Percentiles rank a stretch among this genome's conserved stretches.
Evolutionary conservation across 1,139 yeast species (phyloP).

Genomic region (Nakaseomyces sp.): DNA sequence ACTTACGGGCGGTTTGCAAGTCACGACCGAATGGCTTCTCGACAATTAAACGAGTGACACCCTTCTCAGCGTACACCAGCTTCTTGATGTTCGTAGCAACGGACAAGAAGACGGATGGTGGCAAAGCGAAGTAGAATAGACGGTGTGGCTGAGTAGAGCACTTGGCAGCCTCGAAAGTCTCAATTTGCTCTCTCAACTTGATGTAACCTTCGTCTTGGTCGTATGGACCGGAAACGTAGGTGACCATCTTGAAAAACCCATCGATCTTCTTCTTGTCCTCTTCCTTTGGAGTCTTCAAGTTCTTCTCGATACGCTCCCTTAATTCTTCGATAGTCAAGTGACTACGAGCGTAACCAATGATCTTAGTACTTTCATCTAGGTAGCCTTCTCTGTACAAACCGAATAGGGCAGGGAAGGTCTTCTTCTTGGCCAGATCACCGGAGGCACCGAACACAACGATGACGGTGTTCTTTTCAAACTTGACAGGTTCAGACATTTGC

Average conservation of each 20-base stretch:
- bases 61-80: conserved; percentile 56
- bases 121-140: conserved; percentile 84
- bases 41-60: conserved; percentile 72
- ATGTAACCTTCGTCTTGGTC: conserved; percentile 69
- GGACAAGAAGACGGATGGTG: conserved; percentile 80
- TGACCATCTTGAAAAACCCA: conserved; percentile 54
- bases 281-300: conserved; percentile 52
- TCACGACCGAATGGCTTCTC: conserved; percentile 98
- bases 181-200: conserved; percentile 46
- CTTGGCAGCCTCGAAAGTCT: conserved; percentile 46
- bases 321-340: conserved; percentile 58
- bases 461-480: conserved; percentile 54
- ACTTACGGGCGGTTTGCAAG: conserved; percentile 62
- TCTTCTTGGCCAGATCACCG: conserved; percentile 95
- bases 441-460: conserved; percentile 93
- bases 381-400: conserved; percentile 72
- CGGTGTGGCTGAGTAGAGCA: conserved; percentile 51
- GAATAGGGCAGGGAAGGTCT: conserved; percentile 77
- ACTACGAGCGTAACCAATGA: conserved; percentile 89
- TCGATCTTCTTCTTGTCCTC: conserved; percentile 40
- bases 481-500: conserved; percentile 10
- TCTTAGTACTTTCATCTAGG: conserved; percentile 59
- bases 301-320: conserved; percentile 53
- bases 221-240: conserved; percentile 71
- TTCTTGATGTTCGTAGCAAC: conserved; percentile 71